Base-by-base conservation (phyloP, 176 grass and related monocot species). In the Dactylis glomerata region DNA sequence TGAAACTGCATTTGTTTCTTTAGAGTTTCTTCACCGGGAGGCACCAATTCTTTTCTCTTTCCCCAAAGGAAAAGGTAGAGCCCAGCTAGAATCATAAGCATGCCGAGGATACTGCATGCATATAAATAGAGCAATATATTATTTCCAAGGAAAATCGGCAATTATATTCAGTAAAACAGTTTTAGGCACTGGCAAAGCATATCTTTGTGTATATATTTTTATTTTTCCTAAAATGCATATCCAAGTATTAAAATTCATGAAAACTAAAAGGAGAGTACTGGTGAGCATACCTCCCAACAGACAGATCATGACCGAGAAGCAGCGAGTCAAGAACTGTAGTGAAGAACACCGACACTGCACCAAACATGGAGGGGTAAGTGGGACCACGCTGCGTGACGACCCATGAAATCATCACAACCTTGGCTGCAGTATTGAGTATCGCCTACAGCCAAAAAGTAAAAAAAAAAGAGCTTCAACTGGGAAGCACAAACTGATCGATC, bases 361-460 rank as follows among this genome's bases (percentile, higher is more conserved):
- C 77, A 70, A 87, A 87, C 86, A 87, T 87, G 13, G 86, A 82
- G 6, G 80, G 86, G 17, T 87, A 82, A 38, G 86, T 87, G 0
- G 86, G 86, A 1, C 86, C 86, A 10, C 73, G 79, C 50, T 77
- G 37, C 0, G 80, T 87, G 71, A 87, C 72, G 3, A 87, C 80
- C 80, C 86, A 87, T 4, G 86, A 87, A 82, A 87, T 87, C 86
- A 87, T 87, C n/a, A 87, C 86, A 15, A 87, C 82, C 64, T 87
- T 87, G 8, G 86, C 79, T 69, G 72, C 79, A 49, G 86, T 87
- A 38, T 77, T 87, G 20, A 82, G 62, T 77, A 88, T 88, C 9
- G 86, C 86, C 86, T 83, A 73, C 37, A 2, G 10, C 11, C 42
- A 37, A 8, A 65, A 36, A 36, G 34, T 34, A 11, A 34, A 20